Percentiles rank a stretch among this genome's conserved stretches.
These are phyloP conservation scores for Phlyctochytrium planicorne DNA, from an alignment of 192 early-diverging fungal species.

Conservation along the genomic window DNA sequence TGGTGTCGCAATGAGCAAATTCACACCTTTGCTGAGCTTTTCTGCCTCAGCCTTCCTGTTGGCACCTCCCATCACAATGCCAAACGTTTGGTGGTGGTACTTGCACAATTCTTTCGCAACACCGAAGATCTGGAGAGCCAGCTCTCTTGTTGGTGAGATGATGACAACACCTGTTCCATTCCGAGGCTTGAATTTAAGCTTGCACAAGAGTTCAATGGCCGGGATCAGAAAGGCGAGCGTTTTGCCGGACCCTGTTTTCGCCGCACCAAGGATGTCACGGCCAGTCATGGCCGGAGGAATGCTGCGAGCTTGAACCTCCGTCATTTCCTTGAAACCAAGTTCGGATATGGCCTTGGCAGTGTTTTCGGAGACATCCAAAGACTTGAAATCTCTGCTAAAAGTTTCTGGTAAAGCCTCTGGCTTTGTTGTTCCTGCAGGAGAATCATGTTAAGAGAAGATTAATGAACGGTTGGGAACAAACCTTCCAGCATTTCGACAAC, in stretches of 20 bases:
- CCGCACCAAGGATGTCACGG: constrained; percentile 95
- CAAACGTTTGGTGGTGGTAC: constrained; percentile 96
- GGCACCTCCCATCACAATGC: constrained; percentile 98
- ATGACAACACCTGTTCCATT: constrained; percentile 92
- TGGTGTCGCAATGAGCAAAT: constrained; percentile 93
- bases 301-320: constrained; percentile 92
- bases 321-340: constrained; percentile 94
- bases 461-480: too few relatives aligned
- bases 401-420: too few relatives aligned
- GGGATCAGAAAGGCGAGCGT: constrained; percentile 97
- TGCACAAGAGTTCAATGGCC: constrained; percentile 85
- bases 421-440: too few relatives aligned
- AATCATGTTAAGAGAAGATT: too few relatives aligned
- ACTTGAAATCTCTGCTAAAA: constrained; percentile 7
- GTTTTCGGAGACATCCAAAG: constrained; percentile 75
- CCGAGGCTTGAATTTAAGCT: constrained; percentile 93
- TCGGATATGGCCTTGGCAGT: constrained; percentile 79
- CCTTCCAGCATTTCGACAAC: too few relatives aligned
- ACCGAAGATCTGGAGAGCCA: constrained; percentile 98
- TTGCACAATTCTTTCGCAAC: constrained; percentile 94
- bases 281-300: constrained; percentile 96
- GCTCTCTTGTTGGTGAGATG: constrained; percentile 96
- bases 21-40: constrained; percentile 94
- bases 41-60: constrained; percentile 95
- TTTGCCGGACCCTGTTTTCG: constrained; percentile 95